Evolutionary conservation across 371 early-diverging fungal species (phyloP).

Genomic region (Mortierella sp.): DNA sequence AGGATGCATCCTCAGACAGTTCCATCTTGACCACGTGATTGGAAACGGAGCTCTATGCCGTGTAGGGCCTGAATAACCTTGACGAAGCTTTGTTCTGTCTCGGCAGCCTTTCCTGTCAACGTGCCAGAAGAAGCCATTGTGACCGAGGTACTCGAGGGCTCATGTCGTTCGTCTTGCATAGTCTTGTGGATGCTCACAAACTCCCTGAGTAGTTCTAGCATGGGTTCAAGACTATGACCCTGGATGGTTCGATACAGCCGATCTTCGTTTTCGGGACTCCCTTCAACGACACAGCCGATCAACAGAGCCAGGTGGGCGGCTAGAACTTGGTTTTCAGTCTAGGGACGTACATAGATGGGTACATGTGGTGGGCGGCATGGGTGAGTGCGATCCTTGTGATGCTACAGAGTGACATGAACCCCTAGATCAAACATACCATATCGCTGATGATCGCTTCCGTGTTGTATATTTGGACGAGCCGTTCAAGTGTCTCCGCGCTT

Average conservation of each 20-base stretch:
- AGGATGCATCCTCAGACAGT: neutral
- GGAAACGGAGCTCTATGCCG: conserved; percentile 21
- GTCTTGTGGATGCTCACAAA: conserved; percentile 21
- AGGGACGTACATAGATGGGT: neutral
- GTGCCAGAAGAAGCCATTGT: neutral
- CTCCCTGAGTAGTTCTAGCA: conserved; percentile 29
- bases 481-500: conserved; percentile 32
- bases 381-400: neutral
- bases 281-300: conserved; percentile 37
- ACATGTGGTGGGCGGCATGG: neutral
- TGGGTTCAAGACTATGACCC: conserved; percentile 25
- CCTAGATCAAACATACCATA: conserved; percentile 14
- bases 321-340: conserved; percentile 43
- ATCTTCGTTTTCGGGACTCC: conserved; percentile 19
- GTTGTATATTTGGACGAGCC: conserved; percentile 41
- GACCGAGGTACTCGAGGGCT: neutral
- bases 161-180: neutral
- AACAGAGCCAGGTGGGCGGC: conserved; percentile 46
- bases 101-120: conserved; percentile 7
- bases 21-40: neutral
- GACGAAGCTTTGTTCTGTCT: conserved; percentile 22
- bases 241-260: conserved; percentile 18
- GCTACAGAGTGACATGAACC: no score
- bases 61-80: conserved; percentile 21
- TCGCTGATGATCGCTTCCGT: conserved; percentile 35